Conservation (phyloP, 805 yeast species). For the Ogataea thermomethanolica region DNA sequence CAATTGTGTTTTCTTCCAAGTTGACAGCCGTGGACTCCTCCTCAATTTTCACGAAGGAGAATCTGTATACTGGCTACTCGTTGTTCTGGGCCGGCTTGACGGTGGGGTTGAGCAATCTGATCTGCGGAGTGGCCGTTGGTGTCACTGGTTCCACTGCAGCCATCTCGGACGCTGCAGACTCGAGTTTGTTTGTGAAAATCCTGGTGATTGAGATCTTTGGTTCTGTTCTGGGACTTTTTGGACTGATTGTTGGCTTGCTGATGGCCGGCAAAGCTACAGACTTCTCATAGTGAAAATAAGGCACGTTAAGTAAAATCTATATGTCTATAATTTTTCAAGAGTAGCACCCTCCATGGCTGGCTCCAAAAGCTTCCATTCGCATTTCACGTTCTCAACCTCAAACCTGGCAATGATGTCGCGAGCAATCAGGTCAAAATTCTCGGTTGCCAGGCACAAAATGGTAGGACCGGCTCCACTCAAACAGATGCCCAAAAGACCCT, state of each 20-base stretch:
- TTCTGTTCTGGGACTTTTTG: conserved; percentile 90
- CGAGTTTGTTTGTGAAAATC: conserved; percentile 90
- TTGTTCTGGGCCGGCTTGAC: conserved; percentile 98
- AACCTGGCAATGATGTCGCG: conserved; percentile 68
- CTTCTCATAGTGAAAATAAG: conserved; percentile 46
- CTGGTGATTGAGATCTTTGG: conserved; percentile 97
- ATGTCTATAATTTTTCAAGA: conserved; percentile 36
- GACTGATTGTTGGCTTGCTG: conserved; percentile 91
- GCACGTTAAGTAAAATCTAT: conserved; percentile 1
- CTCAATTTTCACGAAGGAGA: conserved; percentile 71
- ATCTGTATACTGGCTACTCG: conserved; percentile 91
- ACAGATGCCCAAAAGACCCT: conserved; percentile 90
- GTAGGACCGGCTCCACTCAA: conserved; percentile 99
- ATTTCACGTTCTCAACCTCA: conserved; percentile 57
- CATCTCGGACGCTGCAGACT: conserved; percentile 94
- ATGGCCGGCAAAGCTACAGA: conserved; percentile 96
- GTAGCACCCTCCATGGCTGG: conserved; percentile 87
- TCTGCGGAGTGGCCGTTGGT: conserved; percentile 97
- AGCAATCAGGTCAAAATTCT: conserved; percentile 81
- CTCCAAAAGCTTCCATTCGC: conserved; percentile 80
- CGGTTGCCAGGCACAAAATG: conserved; percentile 87
- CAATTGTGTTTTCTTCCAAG: conserved; percentile 93
- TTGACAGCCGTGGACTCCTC: conserved; percentile 62
- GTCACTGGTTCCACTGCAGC: conserved; percentile 99
- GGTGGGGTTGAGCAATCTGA: conserved; percentile 87